Conservation (phyloP, 148 eudicot genomes). For the Rhododendron ovatum region DNA sequence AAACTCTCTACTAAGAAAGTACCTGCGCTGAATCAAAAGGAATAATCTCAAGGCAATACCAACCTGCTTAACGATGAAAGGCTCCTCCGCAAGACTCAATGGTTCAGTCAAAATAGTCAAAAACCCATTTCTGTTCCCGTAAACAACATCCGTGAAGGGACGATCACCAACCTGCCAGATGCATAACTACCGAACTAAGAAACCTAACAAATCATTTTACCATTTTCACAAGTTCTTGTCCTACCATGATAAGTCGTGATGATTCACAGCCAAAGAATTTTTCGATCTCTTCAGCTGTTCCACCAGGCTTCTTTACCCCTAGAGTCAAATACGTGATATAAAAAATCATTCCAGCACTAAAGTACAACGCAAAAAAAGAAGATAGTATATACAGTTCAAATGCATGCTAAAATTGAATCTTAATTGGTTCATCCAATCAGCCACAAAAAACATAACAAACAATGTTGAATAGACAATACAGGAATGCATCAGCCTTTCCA, state of each 20-base stretch:
- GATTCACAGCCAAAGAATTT: slow-evolving; percentile 57
- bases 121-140: slow-evolving; percentile 81
- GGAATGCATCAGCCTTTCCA: background rate
- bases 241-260: slow-evolving; percentile 58
- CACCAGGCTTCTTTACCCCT: slow-evolving; percentile 87
- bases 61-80: slow-evolving; percentile 70
- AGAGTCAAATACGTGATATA: slow-evolving; percentile 4
- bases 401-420: background rate
- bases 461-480: background rate
- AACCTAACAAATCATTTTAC: background rate
- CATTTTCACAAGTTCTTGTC: background rate
- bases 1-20: background rate
- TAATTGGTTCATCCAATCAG: background rate
- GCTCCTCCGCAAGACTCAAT: slow-evolving; percentile 60
- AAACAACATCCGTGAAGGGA: slow-evolving; percentile 78
- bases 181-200: background rate
- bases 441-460: background rate
- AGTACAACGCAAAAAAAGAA: background rate
- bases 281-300: slow-evolving; percentile 74
- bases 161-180: slow-evolving; percentile 77
- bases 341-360: background rate
- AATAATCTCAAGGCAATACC: background rate
- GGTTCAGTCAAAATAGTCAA: slow-evolving; percentile 71
- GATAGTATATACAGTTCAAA: background rate
- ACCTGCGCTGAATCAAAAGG: background rate